Evolutionary conservation across 2,329 filamentous ascomycete genomes (phyloP).

Genomic region (Hypoxylon sp.): DNA sequence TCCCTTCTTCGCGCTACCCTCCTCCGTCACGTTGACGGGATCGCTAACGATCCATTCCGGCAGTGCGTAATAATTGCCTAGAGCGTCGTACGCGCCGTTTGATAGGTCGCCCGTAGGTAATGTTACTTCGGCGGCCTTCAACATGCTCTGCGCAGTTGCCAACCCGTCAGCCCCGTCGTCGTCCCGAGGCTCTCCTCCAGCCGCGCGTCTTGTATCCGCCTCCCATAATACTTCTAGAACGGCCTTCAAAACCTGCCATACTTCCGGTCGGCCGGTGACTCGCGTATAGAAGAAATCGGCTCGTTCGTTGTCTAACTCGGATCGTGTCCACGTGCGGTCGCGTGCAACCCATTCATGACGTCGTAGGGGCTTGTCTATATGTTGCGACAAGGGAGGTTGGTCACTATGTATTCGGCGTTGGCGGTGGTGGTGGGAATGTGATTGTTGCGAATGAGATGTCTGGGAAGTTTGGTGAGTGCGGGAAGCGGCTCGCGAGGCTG

Average conservation of each 20-base stretch:
- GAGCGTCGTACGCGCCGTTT: conserved; percentile 79
- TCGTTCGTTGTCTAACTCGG: conserved; percentile 78
- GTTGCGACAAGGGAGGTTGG: conserved; percentile 68
- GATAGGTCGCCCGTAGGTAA: conserved; percentile 80
- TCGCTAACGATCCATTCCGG: conserved; percentile 78
- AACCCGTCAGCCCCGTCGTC: conserved; percentile 60
- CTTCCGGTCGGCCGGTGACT: conserved; percentile 80
- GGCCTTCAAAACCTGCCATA: conserved; percentile 82
- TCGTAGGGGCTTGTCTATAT: conserved; percentile 78
- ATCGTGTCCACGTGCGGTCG: conserved; percentile 77
- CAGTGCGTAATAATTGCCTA: conserved; percentile 78
- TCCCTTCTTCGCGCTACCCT: conserved; percentile 42
- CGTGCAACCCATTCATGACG: conserved; percentile 76
- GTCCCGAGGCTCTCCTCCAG: conserved; percentile 46
- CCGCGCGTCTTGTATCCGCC: conserved; percentile 56
- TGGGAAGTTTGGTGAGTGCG: conserved; percentile 35
- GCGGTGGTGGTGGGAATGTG: conserved; percentile 33
- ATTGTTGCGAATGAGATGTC: conserved; percentile 32
- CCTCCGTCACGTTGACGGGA: conserved; percentile 68
- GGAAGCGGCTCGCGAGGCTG: conserved; percentile 44
- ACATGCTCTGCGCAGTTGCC: conserved; percentile 81
- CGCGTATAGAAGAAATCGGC: conserved; percentile 91
- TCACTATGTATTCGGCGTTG: conserved; percentile 49
- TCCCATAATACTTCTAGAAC: conserved; percentile 78
- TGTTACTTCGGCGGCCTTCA: conserved; percentile 83